Evolutionary conservation across 805 yeast genomes (phyloP).

Genomic region (Ogataea kodamae): DNA sequence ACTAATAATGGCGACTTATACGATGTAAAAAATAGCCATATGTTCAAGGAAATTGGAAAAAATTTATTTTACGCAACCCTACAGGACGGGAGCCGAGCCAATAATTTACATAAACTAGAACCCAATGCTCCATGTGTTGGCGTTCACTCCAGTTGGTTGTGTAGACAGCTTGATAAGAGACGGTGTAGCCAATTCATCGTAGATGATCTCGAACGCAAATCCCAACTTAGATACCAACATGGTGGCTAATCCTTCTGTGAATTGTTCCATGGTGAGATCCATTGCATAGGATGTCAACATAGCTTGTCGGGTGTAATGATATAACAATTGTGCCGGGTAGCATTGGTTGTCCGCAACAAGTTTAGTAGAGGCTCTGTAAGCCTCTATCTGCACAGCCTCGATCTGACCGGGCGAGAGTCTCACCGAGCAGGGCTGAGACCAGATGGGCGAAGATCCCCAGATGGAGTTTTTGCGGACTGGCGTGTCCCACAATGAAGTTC

Average conservation of each 20-base stretch:
- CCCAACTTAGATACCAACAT: conserved; percentile 27
- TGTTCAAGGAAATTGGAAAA: conserved; percentile 4
- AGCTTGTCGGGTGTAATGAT: conserved; percentile 33
- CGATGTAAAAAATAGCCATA: conserved; percentile 11
- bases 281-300: conserved; percentile 37
- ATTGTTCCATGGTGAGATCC: conserved; percentile 28
- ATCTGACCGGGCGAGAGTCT: conserved; percentile 22
- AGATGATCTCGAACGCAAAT: conserved; percentile 40
- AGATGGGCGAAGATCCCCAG: conserved; percentile 23
- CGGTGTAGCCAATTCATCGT: conserved; percentile 46
- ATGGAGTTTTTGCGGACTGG: conserved; percentile 16
- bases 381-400: conserved; percentile 41
- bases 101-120: conserved; percentile 1
- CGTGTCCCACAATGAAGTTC: conserved; percentile 12
- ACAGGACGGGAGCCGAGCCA: neutral
- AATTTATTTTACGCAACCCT: conserved; percentile 4
- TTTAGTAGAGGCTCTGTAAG: conserved; percentile 38
- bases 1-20: no score
- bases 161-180: conserved; percentile 36
- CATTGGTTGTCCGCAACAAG: conserved; percentile 30
- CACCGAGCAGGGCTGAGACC: conserved; percentile 12
- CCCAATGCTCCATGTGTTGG: conserved; percentile 9
- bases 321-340: conserved; percentile 24
- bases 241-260: conserved; percentile 34
- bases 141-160: conserved; percentile 5